phyloP scores from a whole-genome alignment of 176 grass and related monocot genomes.

The Oryza australiensis region DNA sequence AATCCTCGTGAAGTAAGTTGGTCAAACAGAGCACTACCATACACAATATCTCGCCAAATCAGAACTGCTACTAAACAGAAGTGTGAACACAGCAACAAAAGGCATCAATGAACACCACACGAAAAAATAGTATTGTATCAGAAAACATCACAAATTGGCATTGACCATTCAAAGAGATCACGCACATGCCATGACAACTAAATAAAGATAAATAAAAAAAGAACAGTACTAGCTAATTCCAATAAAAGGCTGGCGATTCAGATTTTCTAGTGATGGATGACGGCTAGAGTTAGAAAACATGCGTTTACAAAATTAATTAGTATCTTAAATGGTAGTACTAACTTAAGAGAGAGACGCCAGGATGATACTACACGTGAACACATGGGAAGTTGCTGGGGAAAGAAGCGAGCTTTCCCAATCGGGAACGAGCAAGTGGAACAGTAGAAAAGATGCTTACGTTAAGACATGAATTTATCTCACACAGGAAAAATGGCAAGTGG shows the following conservation, averaged over 20 bases:
- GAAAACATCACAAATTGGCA: conserved; percentile 21
- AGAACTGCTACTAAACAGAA: conserved; percentile 18
- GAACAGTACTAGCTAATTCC: not conserved
- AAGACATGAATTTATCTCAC: conserved; percentile 31
- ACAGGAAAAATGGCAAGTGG: conserved; percentile 19
- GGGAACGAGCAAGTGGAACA: conserved; percentile 39
- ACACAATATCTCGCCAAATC: conserved; percentile 10
- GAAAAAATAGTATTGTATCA: conserved; percentile 6
- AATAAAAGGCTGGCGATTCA: not conserved
- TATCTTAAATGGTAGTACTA: not conserved
- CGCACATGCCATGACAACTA: conserved; percentile 25
- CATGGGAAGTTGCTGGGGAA: conserved; percentile 50
- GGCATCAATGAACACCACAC: conserved; percentile 10
- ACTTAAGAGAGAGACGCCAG: not conserved
- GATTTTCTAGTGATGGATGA: conserved; percentile 24
- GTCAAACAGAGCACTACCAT: conserved; percentile 25
- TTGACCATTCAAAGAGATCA: conserved; percentile 35
- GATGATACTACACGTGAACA: conserved; percentile 53
- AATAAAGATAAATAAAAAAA: not conserved
- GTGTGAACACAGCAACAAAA: conserved; percentile 21
- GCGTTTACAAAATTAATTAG: conserved; percentile 1
- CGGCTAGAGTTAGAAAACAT: conserved; percentile 30
- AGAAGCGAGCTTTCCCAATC: conserved; percentile 61
- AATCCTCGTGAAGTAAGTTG: conserved; percentile 24
- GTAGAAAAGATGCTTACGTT: conserved; percentile 47